Base-by-base conservation (phyloP, 2,329 filamentous ascomycete species). In the Colletotrichum spaethianum region DNA sequence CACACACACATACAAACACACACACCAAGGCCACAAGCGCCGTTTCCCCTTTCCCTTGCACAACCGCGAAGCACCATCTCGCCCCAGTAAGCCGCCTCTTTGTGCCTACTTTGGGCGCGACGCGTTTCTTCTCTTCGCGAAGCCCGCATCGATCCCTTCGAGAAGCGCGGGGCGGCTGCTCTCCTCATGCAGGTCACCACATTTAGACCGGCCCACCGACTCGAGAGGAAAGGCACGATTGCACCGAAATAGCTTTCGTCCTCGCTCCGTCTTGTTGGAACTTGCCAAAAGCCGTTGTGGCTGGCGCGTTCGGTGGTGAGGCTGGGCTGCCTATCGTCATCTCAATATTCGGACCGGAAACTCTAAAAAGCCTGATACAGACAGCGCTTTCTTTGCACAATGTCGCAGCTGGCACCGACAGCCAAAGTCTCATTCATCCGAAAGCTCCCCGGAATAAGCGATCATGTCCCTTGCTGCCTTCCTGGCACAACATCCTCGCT, bases 321-420 rank as follows among this genome's bases (percentile, higher is more conserved):
- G 63, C 40, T 67, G 38, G n/a, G 33, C 23, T 31, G 65, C 65
- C 52, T 38, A 72, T 69, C 64, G 18, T 72, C 69, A 72, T 72
- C 44, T 64, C 59, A 18, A 59, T 44, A 55, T 38, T 69, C 65
- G 59, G 69, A 42, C 68, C 50, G 68, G 55, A 62, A 52, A 31
- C 62, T 46, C 59, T 46, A 36, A 36, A 50, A 48, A 28, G 59
- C 26, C 57, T 33, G 36, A 52, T 40, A 36, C 38, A 28, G 36
- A 11, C 67, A 42, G 44, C 18, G 63, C 63, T 31, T n/a, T 33
- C 42, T 23, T 62, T 33, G 44, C 44, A 40, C 36, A 53, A 53
- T 55, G 31, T 36, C 52, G 31, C 28, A n/a, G 6, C 52, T 14
- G 52, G 36, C 31, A 36, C 18, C 31, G 52, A 38, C 20, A 16